Percentiles rank a stretch among this genome's conserved stretches.
Evolutionary conservation across 805 yeast species (phyloP).

Genomic region (Spathaspora sp.): DNA sequence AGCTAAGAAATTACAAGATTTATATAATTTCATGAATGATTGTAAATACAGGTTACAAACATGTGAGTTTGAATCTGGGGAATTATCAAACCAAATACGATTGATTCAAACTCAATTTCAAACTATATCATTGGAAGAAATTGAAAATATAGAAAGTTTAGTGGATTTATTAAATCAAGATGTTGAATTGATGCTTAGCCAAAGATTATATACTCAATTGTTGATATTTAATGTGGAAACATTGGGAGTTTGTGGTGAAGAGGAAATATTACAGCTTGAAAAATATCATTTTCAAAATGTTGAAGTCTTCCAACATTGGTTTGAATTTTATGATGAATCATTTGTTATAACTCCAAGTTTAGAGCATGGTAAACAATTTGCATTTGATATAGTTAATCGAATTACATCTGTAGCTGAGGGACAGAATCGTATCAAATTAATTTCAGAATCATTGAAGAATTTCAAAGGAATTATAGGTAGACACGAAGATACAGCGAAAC

Average conservation of each 20-base stretch:
- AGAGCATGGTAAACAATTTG: slow-evolving; percentile 27
- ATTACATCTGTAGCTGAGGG: slow-evolving; percentile 15
- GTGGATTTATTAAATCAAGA: slow-evolving; percentile 21
- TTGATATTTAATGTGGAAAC: slow-evolving; percentile 1
- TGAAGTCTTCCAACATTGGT: slow-evolving; percentile 21
- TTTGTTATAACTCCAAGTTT: slow-evolving; percentile 41
- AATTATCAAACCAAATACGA: slow-evolving; percentile 10
- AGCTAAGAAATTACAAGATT: slow-evolving; percentile 13
- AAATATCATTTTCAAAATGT: slow-evolving; percentile 3
- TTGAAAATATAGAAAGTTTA: slow-evolving; percentile 15
- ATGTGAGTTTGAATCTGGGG: slow-evolving; percentile 12
- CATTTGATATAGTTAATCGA: slow-evolving; percentile 17
- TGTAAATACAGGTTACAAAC: slow-evolving; percentile 13
- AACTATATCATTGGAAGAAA: slow-evolving; percentile 13
- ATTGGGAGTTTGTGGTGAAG: background rate
- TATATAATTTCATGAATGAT: slow-evolving; percentile 14
- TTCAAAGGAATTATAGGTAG: background rate
- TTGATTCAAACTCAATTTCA: slow-evolving; percentile 13
- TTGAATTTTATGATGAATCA: slow-evolving; percentile 33
- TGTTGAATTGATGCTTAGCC: slow-evolving; percentile 15
- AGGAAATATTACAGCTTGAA: slow-evolving; percentile 4
- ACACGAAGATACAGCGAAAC: background rate
- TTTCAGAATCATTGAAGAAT: background rate
- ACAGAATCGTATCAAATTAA: slow-evolving; percentile 9
- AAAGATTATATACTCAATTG: slow-evolving; percentile 16